Evolutionary conservation across 345 rosid species (phyloP).

Genomic region (Raphanus raphanistrum): DNA sequence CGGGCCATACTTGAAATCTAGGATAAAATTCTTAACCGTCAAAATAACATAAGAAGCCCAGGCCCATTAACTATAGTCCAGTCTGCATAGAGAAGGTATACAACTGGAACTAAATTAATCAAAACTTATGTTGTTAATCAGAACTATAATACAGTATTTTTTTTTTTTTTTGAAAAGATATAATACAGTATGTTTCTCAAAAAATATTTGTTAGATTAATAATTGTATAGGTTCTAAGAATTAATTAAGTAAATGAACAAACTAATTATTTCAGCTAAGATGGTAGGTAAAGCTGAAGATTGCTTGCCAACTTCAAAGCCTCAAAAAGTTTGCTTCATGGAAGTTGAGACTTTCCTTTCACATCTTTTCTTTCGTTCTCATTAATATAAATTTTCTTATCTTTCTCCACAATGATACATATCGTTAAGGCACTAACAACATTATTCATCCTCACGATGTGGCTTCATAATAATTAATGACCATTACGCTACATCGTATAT

Average conservation of each 20-base stretch:
- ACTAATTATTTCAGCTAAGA: not conserved
- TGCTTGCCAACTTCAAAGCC: not conserved
- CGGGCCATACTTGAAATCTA: not conserved
- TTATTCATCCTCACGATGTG: not conserved
- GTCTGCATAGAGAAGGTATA: too few species aligned
- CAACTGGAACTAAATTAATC: too few species aligned
- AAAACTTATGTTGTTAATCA: not conserved
- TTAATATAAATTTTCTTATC: not conserved
- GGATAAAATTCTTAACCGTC: too few species aligned
- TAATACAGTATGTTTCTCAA: not conserved
- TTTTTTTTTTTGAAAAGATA: too few species aligned
- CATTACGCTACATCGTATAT: not conserved
- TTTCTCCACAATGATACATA: not conserved
- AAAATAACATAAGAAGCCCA: too few species aligned
- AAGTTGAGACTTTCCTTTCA: conserved; percentile 8
- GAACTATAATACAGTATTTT: not conserved
- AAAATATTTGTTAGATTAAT: not conserved
- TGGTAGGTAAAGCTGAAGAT: not conserved
- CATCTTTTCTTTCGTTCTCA: conserved; percentile 8
- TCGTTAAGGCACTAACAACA: not conserved
- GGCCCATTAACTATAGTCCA: too few species aligned
- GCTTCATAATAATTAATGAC: not conserved
- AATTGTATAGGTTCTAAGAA: not conserved
- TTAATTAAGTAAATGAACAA: not conserved
- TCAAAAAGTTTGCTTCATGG: conserved; percentile 7